These are phyloP conservation scores for Viridothelium virens DNA, from an alignment of 495 filamentous ascomycete species.

Conservation along the genomic window DNA sequence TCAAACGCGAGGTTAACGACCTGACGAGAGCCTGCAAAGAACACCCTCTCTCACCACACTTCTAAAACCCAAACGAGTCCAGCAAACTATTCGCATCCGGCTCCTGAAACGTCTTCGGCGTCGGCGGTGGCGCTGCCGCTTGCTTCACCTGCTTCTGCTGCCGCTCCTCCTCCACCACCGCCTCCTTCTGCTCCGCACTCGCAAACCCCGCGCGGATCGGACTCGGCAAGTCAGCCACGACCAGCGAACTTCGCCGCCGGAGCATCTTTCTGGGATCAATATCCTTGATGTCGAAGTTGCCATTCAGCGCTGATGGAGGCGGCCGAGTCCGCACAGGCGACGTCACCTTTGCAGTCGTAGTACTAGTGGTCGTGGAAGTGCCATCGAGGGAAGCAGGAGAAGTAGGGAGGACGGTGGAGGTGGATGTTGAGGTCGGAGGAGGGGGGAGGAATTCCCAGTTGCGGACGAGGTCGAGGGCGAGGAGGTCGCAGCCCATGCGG, in stretches of 20 bases:
- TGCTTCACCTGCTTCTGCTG: constrained; percentile 39
- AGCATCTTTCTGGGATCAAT: constrained; percentile 60
- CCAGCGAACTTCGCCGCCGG: constrained; percentile 63
- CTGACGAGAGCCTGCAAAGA: background rate
- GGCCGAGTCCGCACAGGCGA: background rate
- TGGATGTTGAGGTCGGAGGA: constrained; percentile 18
- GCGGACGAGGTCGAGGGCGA: constrained; percentile 71
- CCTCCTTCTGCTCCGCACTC: constrained; percentile 14
- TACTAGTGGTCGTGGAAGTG: background rate
- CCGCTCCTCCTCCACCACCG: background rate
- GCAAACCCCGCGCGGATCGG: background rate
- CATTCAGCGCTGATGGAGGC: constrained; percentile 24
- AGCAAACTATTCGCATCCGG: constrained; percentile 66
- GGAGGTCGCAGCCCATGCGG: constrained; percentile 92
- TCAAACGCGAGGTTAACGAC: background rate
- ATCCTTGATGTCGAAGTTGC: constrained; percentile 16
- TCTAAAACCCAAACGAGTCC: constrained; percentile 39
- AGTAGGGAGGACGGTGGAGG: background rate
- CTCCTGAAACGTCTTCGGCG: constrained; percentile 80
- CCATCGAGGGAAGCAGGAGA: background rate
- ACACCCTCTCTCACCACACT: background rate
- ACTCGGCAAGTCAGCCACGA: constrained; percentile 70
- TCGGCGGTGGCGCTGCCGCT: constrained; percentile 43
- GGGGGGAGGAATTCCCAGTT: constrained; percentile 68
- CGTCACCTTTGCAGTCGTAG: constrained; percentile 21